Evolutionary conservation across 2,329 filamentous ascomycete species (phyloP).

Genomic region (Aspergillus puulaauensis): DNA sequence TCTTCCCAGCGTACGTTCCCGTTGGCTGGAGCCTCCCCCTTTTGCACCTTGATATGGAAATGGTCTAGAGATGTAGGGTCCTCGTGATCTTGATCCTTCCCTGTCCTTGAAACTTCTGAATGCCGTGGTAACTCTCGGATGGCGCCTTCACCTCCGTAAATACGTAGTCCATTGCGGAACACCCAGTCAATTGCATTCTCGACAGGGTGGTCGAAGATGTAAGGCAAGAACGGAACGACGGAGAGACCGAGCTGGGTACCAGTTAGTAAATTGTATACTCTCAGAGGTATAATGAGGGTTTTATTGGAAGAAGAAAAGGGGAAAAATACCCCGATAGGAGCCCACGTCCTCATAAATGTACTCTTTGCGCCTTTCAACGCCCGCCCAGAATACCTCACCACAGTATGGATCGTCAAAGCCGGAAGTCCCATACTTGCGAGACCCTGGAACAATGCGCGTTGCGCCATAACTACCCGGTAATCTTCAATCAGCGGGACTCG

Average conservation of each 20-base stretch:
- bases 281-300: background rate
- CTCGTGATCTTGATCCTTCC: background rate
- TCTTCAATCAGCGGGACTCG: slow-evolving; percentile 76
- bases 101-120: background rate
- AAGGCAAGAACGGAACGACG: slow-evolving; percentile 79
- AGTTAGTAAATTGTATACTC: background rate
- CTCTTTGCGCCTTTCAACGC: slow-evolving; percentile 85
- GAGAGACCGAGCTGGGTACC: slow-evolving; percentile 59
- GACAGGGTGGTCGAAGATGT: slow-evolving; percentile 86
- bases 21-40: background rate
- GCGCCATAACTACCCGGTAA: slow-evolving; percentile 85
- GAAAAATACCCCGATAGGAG: slow-evolving; percentile 77
- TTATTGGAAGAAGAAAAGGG: background rate
- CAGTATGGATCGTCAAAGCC: slow-evolving; percentile 88
- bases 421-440: slow-evolving; percentile 92
- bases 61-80: slow-evolving; percentile 23
- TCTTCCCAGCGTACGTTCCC: slow-evolving; percentile 31
- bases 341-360: slow-evolving; percentile 74
- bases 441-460: slow-evolving; percentile 86
- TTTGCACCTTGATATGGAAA: slow-evolving; percentile 19
- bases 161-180: slow-evolving; percentile 79
- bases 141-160: slow-evolving; percentile 65
- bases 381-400: slow-evolving; percentile 83
- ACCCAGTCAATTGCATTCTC: slow-evolving; percentile 87
- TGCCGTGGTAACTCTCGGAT: slow-evolving; percentile 38